These are phyloP conservation scores for Persicaria tinctoria DNA, from an alignment of 148 eudicot species.

Conservation along the genomic window DNA sequence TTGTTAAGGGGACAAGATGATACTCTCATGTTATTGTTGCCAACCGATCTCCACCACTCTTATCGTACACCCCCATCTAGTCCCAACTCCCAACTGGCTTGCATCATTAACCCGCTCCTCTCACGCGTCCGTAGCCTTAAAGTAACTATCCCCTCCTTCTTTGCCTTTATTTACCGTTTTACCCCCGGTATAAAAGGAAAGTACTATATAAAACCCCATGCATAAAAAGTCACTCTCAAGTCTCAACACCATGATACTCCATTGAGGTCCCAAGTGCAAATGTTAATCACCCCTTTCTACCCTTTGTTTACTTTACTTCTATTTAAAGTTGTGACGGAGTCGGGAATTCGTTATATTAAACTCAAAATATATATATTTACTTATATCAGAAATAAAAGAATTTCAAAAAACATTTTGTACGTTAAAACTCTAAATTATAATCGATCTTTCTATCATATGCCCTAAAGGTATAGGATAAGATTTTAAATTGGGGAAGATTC, in stretches of 20 bases:
- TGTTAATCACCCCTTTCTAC: background rate
- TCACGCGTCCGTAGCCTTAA: slow-evolving; percentile 9
- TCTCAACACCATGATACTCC: slow-evolving; percentile 1
- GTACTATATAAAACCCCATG: background rate
- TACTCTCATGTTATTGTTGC: background rate
- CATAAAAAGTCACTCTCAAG: slow-evolving; percentile 10
- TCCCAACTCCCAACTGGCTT: slow-evolving; percentile 9
- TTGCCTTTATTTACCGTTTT: slow-evolving; percentile 12
- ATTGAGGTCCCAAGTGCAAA: background rate
- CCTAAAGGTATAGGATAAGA: too few relatives aligned
- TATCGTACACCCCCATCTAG: background rate
- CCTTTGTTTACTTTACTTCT: background rate
- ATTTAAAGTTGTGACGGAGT: too few relatives aligned
- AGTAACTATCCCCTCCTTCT: background rate
- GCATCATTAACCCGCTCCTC: slow-evolving; percentile 26
- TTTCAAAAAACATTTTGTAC: too few relatives aligned
- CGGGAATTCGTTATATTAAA: too few relatives aligned
- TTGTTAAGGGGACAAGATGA: slow-evolving; percentile 10
- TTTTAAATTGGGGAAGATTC: too few relatives aligned
- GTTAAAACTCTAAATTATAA: too few relatives aligned
- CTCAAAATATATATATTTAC: too few relatives aligned
- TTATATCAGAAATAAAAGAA: too few relatives aligned
- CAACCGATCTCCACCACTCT: background rate
- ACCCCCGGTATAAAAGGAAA: slow-evolving; percentile 12
- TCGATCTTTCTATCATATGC: too few relatives aligned